phyloP scores from a whole-genome alignment of 75 land plant genomes.

The Selaginella tamariscina region DNA sequence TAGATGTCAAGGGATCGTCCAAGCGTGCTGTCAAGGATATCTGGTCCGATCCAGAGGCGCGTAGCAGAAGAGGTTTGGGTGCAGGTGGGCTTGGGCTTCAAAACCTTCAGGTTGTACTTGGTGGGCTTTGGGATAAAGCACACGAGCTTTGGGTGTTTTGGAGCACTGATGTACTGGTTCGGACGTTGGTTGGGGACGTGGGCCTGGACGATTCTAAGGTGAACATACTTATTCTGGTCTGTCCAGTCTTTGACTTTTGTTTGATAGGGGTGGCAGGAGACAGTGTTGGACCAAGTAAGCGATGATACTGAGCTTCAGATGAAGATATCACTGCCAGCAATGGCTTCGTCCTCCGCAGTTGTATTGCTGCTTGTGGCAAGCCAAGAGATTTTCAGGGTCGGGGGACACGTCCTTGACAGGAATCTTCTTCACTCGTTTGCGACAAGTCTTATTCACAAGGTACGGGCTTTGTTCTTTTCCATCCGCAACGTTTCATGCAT shows the following conservation, averaged over 20 bases:
- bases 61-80: not conserved
- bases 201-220: conserved; percentile 62
- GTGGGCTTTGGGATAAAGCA: conserved; percentile 20
- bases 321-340: conserved; percentile 71
- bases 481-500: not conserved
- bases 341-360: conserved; percentile 81
- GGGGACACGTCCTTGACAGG: conserved; percentile 94
- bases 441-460: conserved; percentile 60
- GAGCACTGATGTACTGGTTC: conserved; percentile 59
- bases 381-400: conserved; percentile 77
- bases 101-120: not conserved
- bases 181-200: conserved; percentile 42
- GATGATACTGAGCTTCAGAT: conserved; percentile 46
- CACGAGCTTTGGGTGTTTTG: conserved; percentile 81
- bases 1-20: conserved; percentile 11
- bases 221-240: too few species aligned
- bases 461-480: conserved; percentile 14
- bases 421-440: conserved; percentile 68
- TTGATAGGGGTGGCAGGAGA: conserved; percentile 94
- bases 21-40: not conserved
- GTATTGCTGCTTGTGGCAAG: conserved; percentile 78
- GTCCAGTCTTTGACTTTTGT: conserved; percentile 12
- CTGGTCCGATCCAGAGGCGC: not conserved
- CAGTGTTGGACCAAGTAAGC: conserved; percentile 47
- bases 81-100: not conserved